Evolutionary conservation across 176 grass and related monocot species (phyloP), one percentile per base, ranked within the genome.

Genomic region (Oryza coarctata): DNA sequence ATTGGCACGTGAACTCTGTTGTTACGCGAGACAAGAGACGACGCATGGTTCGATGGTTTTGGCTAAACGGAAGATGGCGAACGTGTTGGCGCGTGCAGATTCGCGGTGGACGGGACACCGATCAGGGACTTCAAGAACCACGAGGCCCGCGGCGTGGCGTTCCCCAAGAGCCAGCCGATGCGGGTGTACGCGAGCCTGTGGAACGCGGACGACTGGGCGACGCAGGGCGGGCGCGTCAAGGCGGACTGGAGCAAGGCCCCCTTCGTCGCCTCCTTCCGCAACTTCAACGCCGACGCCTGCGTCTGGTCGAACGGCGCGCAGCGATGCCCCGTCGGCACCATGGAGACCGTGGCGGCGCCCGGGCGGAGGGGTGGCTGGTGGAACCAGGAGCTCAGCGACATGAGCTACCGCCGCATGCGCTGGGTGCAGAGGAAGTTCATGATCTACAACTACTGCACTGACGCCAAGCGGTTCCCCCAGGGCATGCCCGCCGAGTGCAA

Each of bases 391-490:
- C 81, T 97, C 7, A 88, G 74, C 47, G 88, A 80, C 41, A 65
- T 73, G 64, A 87, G 75, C n/a, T 87, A 94, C 49, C 52, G 68
- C 0, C 72, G 82, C 34, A 89, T 97, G 89, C 36, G 70, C 0
- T 89, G 84, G 84, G 85, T 89, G 76, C 88, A 91, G 89, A 87
- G 83, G 65, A 94, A 91, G 81, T 94, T 89, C 67, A 97, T 97
- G 94, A 87, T 94, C 69, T 97, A 97, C 61, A 87, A 97, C 83
- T 97, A 97, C 74, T 97, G 94, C 68, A 65, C 71, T 0, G 94
- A 97, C 65, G n/a, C 77, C 73, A 93, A 91, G 62, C 78, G 94
- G 0, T 89, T 88, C 70, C 89, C 94, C 1, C 78, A 91, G 82
- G 94, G 94, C 11, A 12, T 88, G 0, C 94, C 94, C 1, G 86